Evolutionary conservation across 345 rosid species (phyloP), one percentile per base, ranked within the genome.

Genomic region (Acer campestre): DNA sequence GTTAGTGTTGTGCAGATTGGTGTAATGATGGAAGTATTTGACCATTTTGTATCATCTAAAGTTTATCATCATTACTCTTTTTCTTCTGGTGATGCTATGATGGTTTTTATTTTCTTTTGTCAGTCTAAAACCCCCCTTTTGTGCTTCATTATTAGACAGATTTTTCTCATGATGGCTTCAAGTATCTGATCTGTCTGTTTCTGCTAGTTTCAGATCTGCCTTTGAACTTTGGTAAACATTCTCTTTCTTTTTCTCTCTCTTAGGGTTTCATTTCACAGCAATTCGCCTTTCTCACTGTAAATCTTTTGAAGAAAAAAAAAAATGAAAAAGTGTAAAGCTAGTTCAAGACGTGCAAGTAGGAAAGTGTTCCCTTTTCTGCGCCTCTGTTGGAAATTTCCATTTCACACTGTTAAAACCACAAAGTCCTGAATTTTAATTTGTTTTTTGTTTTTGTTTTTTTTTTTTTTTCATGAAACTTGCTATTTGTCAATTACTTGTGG

Each of bases 1-100:
- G 67, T 23, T 56, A 23, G 56, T 42, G 38, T 9, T 72, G 10
- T 80, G 83, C 89, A 81, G 91, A 89, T 89, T 89, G 89, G 85
- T 48, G 91, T 84, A 86, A 88, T 88, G 89, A 91, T 91, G 90
- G 90, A 87, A 78, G 77, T 61, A 77, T 84, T 87, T 87, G 90
- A 91, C 94, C 73, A 69, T 79, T 79, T 53, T 49, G 74, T 73
- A 70, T 46, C 64, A 55, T 79, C 68, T 58, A 85, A 81, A 76
- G 81, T 79, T 87, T 85, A 87, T 86, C 86, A 88, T 89, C 89
- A 90, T 92, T 85, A 85, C 88, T 10, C 70, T 58, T 83, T 67
- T 65, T 62, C 74, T 80, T 79, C 77, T 72, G 38, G 69, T 84
- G 81, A 59, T 61, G 84, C 69, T 78, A 77, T 82, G 86, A 86